Evolutionary conservation across 495 filamentous ascomycete genomes (phyloP).

Genomic region (Trichoderma asperelloides): DNA sequence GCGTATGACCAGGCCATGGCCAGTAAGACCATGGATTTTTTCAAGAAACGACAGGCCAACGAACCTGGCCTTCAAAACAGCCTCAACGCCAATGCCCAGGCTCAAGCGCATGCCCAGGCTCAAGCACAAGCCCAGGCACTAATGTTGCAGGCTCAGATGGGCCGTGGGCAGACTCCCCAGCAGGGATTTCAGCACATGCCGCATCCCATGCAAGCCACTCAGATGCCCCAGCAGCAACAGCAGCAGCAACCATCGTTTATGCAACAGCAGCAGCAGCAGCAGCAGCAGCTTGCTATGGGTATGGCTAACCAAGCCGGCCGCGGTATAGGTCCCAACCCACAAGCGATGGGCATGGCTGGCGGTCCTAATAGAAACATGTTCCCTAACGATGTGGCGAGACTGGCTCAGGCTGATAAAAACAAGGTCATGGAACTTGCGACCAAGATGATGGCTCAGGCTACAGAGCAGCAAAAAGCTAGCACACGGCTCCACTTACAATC

Average conservation of each 20-base stretch:
- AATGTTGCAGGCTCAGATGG: slow-evolving; percentile 22
- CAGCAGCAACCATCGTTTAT: background rate
- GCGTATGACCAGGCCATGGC: slow-evolving; percentile 29
- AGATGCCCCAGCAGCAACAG: slow-evolving; percentile 28
- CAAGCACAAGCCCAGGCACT: slow-evolving; percentile 40
- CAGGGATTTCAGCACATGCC: slow-evolving; percentile 39
- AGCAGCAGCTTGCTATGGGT: slow-evolving; percentile 26
- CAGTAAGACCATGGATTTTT: slow-evolving; percentile 24
- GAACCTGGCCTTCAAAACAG: slow-evolving; percentile 32
- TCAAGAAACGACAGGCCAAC: slow-evolving; percentile 32
- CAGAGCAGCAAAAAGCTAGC: slow-evolving; percentile 25
- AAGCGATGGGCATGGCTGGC: slow-evolving; percentile 28
- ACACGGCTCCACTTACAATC: slow-evolving; percentile 25
- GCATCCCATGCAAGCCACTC: slow-evolving; percentile 40
- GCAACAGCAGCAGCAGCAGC: slow-evolving; percentile 20
- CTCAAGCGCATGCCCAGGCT: slow-evolving; percentile 24
- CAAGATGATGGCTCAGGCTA: slow-evolving; percentile 16
- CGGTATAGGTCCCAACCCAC: slow-evolving; percentile 29
- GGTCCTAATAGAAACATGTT: slow-evolving; percentile 17
- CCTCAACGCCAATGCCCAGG: slow-evolving; percentile 28
- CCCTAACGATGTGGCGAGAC: slow-evolving; percentile 14
- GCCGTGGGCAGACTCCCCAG: slow-evolving; percentile 30
- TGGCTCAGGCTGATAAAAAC: slow-evolving; percentile 22
- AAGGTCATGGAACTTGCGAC: slow-evolving; percentile 23
- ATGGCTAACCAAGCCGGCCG: slow-evolving; percentile 23